phyloP scores from a whole-genome alignment of 495 filamentous ascomycete species.

The Aspergillus asperescens region DNA sequence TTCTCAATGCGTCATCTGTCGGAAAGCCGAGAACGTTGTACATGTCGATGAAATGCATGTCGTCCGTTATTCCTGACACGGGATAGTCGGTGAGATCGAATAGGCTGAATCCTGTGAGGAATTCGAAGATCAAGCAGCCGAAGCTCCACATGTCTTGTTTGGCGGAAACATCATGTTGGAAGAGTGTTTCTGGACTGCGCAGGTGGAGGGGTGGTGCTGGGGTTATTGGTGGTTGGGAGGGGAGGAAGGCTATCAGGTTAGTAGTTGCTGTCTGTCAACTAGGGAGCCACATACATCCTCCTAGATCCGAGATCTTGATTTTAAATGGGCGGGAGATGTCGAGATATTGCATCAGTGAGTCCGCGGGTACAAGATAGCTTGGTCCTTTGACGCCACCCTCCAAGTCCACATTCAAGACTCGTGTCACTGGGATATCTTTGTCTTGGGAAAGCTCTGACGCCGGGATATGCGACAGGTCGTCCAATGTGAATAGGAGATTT shows the following conservation, averaged over 20 bases:
- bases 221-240: conserved; percentile 22
- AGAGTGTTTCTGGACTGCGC: conserved; percentile 32
- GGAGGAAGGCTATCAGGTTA: conserved; percentile 24
- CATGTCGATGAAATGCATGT: conserved; percentile 23
- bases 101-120: conserved; percentile 27
- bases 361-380: conserved; percentile 29
- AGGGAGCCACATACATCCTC: conserved; percentile 26
- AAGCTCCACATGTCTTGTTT: conserved; percentile 39
- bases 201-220: conserved; percentile 27
- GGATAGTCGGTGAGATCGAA: conserved; percentile 13
- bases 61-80: not conserved
- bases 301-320: conserved; percentile 36
- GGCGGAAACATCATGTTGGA: conserved; percentile 20
- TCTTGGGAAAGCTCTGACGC: not conserved
- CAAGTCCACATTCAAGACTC: not conserved
- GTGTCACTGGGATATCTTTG: not conserved
- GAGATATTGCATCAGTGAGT: conserved; percentile 20
- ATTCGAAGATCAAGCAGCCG: conserved; percentile 36
- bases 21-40: conserved; percentile 21
- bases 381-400: conserved; percentile 20
- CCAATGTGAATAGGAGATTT: conserved; percentile 30
- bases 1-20: not conserved
- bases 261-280: not conserved
- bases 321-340: conserved; percentile 21
- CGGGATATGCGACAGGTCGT: conserved; percentile 9